phyloP scores from a whole-genome alignment of 176 grass and related monocot genomes.

The Urochloa ruziziensis region DNA sequence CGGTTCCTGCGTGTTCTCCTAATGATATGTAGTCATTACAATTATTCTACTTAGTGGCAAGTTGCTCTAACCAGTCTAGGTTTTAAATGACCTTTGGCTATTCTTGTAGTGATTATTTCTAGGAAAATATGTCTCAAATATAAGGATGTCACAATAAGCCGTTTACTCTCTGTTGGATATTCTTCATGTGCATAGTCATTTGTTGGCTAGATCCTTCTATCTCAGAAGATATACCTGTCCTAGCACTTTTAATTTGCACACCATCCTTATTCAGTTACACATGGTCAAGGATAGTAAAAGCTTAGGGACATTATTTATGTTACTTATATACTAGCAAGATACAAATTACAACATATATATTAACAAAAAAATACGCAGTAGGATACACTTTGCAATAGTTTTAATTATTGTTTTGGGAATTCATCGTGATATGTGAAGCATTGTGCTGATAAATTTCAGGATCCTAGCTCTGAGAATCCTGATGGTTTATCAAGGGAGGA shows the following conservation, averaged over 20 bases:
- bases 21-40: neutral
- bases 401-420: conserved; percentile 11
- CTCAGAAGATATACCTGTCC: neutral
- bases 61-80: neutral
- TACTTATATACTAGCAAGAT: conserved; percentile 19
- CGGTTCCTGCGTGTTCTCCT: neutral
- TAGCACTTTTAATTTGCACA: neutral
- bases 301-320: neutral
- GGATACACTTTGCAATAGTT: neutral
- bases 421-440: neutral
- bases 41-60: neutral
- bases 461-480: conserved; percentile 42
- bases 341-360: neutral
- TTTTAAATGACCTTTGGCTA: neutral
- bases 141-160: neutral
- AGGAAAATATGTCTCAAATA: neutral
- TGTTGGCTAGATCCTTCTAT: conserved; percentile 21
- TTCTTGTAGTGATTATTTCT: neutral
- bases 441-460: conserved; percentile 50
- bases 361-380: neutral
- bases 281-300: neutral
- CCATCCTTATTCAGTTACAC: conserved; percentile 4
- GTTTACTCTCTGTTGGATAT: neutral
- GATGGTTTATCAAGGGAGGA: conserved; percentile 89
- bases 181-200: neutral